These are phyloP conservation scores for Gynandropsis gynandra DNA, from an alignment of 345 rosid species.

Conservation along the genomic window DNA sequence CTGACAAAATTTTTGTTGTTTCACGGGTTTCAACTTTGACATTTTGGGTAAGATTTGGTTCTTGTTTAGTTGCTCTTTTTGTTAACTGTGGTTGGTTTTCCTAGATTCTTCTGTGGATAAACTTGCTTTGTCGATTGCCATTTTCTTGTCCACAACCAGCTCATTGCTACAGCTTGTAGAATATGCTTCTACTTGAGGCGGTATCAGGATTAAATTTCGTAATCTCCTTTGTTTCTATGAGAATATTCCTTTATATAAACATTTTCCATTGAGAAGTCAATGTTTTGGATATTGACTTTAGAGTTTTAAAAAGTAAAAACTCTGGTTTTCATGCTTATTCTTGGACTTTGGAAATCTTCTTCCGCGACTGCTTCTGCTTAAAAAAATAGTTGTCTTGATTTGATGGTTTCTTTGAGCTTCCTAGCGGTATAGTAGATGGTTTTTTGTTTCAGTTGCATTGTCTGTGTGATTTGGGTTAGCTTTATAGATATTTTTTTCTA, in stretches of 20 bases:
- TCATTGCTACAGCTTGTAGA: not conserved
- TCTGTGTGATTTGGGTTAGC: not conserved
- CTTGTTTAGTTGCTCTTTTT: not conserved
- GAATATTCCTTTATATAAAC: constrained; percentile 22
- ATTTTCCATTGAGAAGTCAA: constrained; percentile 20
- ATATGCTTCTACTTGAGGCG: not conserved
- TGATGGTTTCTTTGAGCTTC: not conserved
- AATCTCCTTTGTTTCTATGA: constrained; percentile 10
- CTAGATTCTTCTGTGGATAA: constrained; percentile 4
- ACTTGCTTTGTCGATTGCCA: constrained; percentile 6
- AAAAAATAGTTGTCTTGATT: not conserved
- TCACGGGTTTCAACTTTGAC: not conserved
- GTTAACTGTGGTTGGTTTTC: constrained; percentile 6
- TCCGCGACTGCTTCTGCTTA: not conserved
- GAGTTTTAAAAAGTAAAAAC: not conserved
- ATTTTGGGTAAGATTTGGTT: not conserved
- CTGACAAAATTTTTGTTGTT: not conserved
- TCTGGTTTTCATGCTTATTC: not conserved
- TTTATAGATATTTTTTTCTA: not conserved
- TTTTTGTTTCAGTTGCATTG: not conserved
- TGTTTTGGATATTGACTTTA: constrained; percentile 7
- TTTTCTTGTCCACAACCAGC: constrained; percentile 1
- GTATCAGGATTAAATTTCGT: not conserved
- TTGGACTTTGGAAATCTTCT: not conserved
- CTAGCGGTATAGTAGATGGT: too few species aligned